Evolutionary conservation across 2,329 filamentous ascomycete species (phyloP), one percentile per base, ranked within the genome.

Genomic region (Fusarium ambrosium): DNA sequence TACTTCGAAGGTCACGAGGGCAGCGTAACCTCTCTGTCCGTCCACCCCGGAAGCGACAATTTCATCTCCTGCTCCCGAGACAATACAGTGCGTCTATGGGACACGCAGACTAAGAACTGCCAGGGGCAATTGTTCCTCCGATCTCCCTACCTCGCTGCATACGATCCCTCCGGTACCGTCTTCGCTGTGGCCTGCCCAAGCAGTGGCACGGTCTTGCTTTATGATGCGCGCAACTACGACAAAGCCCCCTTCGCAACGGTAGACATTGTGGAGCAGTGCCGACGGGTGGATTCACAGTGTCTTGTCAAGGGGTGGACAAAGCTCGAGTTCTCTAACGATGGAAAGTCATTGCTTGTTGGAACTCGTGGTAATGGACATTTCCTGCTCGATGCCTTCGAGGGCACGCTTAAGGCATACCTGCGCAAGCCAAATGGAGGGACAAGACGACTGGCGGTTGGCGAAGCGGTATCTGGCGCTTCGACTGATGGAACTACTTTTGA

Each of bases 241-340:
- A 97, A 97, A 82, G 91, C 93, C 6, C 97, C 97, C 0, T 97
- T 99, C 79, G 89, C 92, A 13, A 93, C 90, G 10, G 97, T 98
- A 79, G 96, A 98, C 79, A 86, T 98, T 18, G 84, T 91, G 27
- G 90, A 92, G 66, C 84, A 87, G 61, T 85, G 86, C 55, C 80
- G 85, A 79, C 69, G 84, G 79, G 78, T 86, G 61, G 86, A 89
- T 73, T 83, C 87, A 7, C 89, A 92, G 58, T 91, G 93, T 62
- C 84, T 89, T 1, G 86, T 90, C 70, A 89, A 88, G 62, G 92
- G 92, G 13, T 99, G 97, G 97, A 97, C 94, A 2, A 95, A 93
- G 77, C 88, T 99, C 48, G 95, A 98, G 79, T 98, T 99, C 81
- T 97, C 94, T 68, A 99, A 99, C 79, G 97, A 99, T 79, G 97